Evolutionary conservation across 768 basidiomycete species (phyloP).

Genomic region (Lentinula sp.): DNA sequence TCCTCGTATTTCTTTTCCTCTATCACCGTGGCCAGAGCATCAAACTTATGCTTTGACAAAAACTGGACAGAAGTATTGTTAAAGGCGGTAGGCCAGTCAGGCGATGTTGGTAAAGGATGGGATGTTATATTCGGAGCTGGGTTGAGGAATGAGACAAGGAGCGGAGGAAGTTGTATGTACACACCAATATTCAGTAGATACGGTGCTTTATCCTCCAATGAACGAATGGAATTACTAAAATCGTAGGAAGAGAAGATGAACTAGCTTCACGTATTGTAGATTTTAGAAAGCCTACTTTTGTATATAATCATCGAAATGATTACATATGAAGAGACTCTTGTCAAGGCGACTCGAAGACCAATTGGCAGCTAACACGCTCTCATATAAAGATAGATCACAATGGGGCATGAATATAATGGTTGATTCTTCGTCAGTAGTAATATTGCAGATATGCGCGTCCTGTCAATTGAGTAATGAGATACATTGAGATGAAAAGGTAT

Average conservation of each 20-base stretch:
- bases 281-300: background rate
- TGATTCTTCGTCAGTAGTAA: background rate
- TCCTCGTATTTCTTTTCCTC: too few species aligned
- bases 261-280: background rate
- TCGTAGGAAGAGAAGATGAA: background rate
- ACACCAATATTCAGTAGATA: background rate
- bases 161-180: background rate
- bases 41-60: background rate
- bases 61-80: constrained; percentile 1
- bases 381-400: background rate
- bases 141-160: background rate
- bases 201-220: background rate
- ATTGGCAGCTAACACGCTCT: background rate
- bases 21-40: background rate
- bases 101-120: background rate
- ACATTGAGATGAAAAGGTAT: background rate
- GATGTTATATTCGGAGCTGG: background rate
- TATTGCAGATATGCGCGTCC: background rate
- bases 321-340: background rate
- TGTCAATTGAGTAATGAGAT: background rate
- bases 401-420: constrained; percentile 4
- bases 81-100: background rate
- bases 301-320: constrained; percentile 2
- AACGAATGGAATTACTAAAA: background rate
- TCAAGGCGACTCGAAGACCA: background rate